These are phyloP conservation scores for Byssoonygena ceratinophila DNA, from an alignment of 2,329 filamentous ascomycete genomes.

Conservation along the genomic window DNA sequence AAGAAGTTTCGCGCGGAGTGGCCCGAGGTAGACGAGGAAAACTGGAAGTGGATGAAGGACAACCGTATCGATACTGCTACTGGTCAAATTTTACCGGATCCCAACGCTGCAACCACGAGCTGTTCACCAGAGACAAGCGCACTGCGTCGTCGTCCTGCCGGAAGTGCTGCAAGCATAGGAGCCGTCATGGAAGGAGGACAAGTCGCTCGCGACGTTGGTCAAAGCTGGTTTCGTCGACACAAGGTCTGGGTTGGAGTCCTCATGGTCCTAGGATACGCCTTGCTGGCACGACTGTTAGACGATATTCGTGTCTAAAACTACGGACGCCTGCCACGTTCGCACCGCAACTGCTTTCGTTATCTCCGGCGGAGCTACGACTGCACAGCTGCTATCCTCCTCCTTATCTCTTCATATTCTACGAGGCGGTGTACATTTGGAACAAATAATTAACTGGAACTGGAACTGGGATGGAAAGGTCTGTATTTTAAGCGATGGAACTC, in stretches of 20 bases:
- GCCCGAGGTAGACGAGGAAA: conserved; percentile 79
- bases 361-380: background rate
- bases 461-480: conserved; percentile 5
- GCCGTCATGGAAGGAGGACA: conserved; percentile 68
- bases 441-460: conserved; percentile 1
- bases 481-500: conserved; percentile 5
- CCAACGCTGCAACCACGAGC: conserved; percentile 31
- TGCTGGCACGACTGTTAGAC: conserved; percentile 64
- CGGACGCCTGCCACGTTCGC: background rate
- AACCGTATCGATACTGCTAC: conserved; percentile 67
- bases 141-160: conserved; percentile 52
- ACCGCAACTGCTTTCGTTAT: background rate
- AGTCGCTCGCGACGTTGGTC: conserved; percentile 60
- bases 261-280: conserved; percentile 68
- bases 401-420: background rate
- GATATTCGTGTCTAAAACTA: conserved; percentile 11
- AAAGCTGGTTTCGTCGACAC: conserved; percentile 71
- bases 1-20: conserved; percentile 82
- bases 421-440: background rate
- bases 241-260: conserved; percentile 63
- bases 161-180: conserved; percentile 45
- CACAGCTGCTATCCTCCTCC: background rate
- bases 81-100: conserved; percentile 53
- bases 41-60: conserved; percentile 83
- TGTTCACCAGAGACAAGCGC: conserved; percentile 55